These are phyloP conservation scores for Musa troglodytarum DNA, from an alignment of 176 grass and related monocot genomes.

Conservation along the genomic window DNA sequence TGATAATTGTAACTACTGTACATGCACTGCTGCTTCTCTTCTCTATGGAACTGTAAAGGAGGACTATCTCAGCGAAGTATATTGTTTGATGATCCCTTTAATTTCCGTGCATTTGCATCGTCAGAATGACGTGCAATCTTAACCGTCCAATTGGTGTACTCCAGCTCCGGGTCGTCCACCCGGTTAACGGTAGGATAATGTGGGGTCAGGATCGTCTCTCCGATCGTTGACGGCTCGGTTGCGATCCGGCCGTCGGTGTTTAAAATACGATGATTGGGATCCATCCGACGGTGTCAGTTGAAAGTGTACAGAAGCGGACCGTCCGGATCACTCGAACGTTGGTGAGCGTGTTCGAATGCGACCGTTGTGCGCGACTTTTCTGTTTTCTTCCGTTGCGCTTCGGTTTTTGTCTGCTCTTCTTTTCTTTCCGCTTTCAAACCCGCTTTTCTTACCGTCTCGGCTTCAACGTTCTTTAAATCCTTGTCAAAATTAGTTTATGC, in stretches of 20 bases:
- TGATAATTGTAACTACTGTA: too few species aligned
- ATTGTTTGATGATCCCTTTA: too few species aligned
- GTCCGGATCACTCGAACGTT: background rate
- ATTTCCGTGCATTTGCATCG: too few species aligned
- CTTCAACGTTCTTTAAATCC: background rate
- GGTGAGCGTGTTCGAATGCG: slow-evolving; percentile 3
- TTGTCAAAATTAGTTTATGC: background rate
- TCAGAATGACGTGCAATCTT: too few species aligned
- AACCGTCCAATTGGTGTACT: too few species aligned
- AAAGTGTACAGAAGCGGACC: background rate
- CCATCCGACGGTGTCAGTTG: background rate
- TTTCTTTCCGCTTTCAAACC: background rate
- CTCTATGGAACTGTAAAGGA: too few species aligned
- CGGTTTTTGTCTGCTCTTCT: background rate
- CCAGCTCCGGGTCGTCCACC: too few species aligned
- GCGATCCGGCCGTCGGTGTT: background rate
- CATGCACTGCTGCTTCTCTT: too few species aligned
- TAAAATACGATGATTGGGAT: background rate
- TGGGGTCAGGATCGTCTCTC: too few species aligned
- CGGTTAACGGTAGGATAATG: too few species aligned
- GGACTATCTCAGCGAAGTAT: too few species aligned
- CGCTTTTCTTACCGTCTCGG: background rate
- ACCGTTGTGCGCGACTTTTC: background rate
- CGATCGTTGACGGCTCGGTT: too few species aligned
- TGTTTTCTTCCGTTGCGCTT: slow-evolving; percentile 1